Evolutionary conservation across 495 filamentous ascomycete genomes (phyloP), one percentile per base, ranked within the genome.

Genomic region (Mytilinidion resinicola): DNA sequence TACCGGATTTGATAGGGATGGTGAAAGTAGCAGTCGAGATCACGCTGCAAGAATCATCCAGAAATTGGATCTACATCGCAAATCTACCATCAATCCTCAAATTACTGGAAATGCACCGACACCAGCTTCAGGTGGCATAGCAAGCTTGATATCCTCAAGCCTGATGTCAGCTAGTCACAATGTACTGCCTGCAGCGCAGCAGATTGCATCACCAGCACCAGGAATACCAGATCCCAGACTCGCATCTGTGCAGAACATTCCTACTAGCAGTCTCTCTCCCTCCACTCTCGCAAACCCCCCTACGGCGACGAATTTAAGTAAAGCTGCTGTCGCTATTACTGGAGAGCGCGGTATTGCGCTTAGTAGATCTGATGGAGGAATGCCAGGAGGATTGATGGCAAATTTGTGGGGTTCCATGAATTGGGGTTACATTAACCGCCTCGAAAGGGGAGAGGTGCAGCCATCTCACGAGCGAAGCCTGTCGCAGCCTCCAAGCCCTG

Each of bases 321-420:
- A 89, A 61, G 82, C 84, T 17, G 92, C 91, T 30, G 86, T 96
- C 43, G 77, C 89, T 20, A 82, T 91, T 17, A 89, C 86, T 66
- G 81, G 88, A 59, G 86, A 96, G 69, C 81, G 81, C 56, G 85
- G 78, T 11, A 77, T 86, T 57, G 80, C 77, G n/a, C 63, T 82
- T 52, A 80, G 81, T 10, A 68, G 75, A 38, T 76, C 76, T 38
- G 85, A 85, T 61, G 86, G 87, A 14, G 79, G 80, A 2, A 83
- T 93, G 77, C 87, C 90, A 0, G 86, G 84, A 56, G 90, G 88
- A 17, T 82, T 95, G 62, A 84, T 95, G 80, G 91, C 90, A 17
- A 96, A 96, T 65, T 76, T 93, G 53, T 96, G 91, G 91, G 91
- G 91, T 44, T 92, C 84, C 72, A 84, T 82, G 38, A 84, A 90